Percentiles rank a stretch among this genome's conserved stretches.
These are phyloP conservation scores for Fusarium napiforme DNA, from an alignment of 2,329 filamentous ascomycete species.

Conservation along the genomic window DNA sequence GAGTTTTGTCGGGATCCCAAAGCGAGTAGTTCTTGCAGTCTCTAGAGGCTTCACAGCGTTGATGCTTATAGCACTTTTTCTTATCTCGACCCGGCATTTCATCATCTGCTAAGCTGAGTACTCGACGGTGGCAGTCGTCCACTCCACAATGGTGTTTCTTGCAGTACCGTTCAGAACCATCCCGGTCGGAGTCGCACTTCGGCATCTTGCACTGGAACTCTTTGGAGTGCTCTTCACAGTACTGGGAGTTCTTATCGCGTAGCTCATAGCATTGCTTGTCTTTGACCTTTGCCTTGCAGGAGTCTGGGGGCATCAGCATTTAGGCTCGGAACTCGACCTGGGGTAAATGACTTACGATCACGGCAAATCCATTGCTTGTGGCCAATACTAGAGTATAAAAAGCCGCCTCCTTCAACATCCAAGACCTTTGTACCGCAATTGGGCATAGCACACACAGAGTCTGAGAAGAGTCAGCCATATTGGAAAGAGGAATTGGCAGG, in stretches of 20 bases:
- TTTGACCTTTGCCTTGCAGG: neutral
- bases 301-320: neutral
- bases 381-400: neutral
- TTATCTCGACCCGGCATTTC: neutral
- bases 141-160: slow-evolving; percentile 12
- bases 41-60: slow-evolving; percentile 10
- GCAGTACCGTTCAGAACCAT: neutral
- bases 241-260: neutral
- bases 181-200: slow-evolving; percentile 4
- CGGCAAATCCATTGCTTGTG: slow-evolving; percentile 7
- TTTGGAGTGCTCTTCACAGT: slow-evolving; percentile 13
- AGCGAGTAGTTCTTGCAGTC: slow-evolving; percentile 3
- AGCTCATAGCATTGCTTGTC: slow-evolving; percentile 3
- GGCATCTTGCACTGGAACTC: neutral
- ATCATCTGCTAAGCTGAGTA: accelerated
- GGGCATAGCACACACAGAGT: neutral
- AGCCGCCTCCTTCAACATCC: neutral
- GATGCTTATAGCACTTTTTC: slow-evolving; percentile 20
- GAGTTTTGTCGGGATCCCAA: neutral
- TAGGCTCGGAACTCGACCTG: accelerated
- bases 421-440: neutral
- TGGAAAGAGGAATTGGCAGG: accelerated
- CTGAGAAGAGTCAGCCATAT: neutral
- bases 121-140: neutral
- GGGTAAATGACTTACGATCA: neutral